These are phyloP conservation scores for Saccharum hybrid DNA, from an alignment of 202 grass and related monocot species.

Conservation along the genomic window DNA sequence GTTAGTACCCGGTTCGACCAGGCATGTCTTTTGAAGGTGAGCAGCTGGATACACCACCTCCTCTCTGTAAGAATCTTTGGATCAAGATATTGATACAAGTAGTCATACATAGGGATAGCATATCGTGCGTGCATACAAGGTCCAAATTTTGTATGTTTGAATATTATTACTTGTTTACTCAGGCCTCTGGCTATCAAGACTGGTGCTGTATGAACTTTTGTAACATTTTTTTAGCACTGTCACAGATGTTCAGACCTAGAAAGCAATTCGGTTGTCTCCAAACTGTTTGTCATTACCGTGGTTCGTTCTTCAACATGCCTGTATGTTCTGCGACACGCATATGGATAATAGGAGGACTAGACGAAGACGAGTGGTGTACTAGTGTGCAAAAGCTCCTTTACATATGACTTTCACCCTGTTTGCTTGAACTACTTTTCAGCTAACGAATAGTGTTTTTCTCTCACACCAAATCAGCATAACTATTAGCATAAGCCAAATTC, in stretches of 20 bases:
- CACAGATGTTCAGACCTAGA: background rate
- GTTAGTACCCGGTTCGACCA: slow-evolving; percentile 18
- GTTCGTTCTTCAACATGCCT: background rate
- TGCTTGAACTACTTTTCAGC: too few relatives aligned
- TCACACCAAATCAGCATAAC: too few relatives aligned
- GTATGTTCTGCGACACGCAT: background rate
- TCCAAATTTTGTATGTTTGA: slow-evolving; percentile 23
- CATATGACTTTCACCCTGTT: background rate
- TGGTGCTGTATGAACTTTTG: background rate
- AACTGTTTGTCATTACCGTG: background rate
- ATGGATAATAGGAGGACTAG: background rate
- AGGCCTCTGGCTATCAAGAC: slow-evolving; percentile 6
- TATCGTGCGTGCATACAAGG: background rate
- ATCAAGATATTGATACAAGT: slow-evolving; percentile 17
- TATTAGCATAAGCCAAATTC: too few relatives aligned
- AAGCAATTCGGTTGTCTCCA: background rate
- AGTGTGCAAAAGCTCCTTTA: slow-evolving; percentile 15
- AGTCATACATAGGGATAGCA: slow-evolving; percentile 13
- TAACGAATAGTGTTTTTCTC: too few relatives aligned
- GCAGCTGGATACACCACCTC: slow-evolving; percentile 11
- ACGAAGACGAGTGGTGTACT: background rate
- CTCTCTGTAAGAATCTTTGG: slow-evolving; percentile 10
- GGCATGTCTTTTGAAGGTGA: slow-evolving; percentile 32
- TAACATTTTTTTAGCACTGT: slow-evolving; percentile 7
- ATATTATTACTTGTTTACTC: slow-evolving; percentile 26